A percentile compares a stretch with the other conserved stretches of the same genome.
Conservation (phyloP, 2,329 filamentous ascomycete species). For the Ophiostoma piceae region DNA sequence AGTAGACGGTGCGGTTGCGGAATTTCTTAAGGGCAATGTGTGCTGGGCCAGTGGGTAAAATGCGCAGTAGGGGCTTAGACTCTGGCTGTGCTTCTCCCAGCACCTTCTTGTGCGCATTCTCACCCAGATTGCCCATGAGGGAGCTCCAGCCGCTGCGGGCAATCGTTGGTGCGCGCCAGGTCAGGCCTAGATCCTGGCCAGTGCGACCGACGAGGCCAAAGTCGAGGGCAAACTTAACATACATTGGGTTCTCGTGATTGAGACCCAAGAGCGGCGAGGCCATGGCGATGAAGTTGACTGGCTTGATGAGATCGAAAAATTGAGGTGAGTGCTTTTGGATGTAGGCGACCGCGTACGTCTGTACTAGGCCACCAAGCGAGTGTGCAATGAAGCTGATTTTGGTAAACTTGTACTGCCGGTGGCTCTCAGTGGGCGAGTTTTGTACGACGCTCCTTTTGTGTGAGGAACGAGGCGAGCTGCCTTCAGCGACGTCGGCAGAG, state of each 20-base stretch:
- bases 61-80: conserved; percentile 81
- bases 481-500: background rate
- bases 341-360: conserved; percentile 92
- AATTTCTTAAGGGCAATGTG: conserved; percentile 84
- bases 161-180: conserved; percentile 85
- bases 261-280: conserved; percentile 84
- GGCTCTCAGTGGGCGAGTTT: conserved; percentile 31
- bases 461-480: conserved; percentile 28
- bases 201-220: conserved; percentile 95
- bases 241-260: conserved; percentile 95
- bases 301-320: conserved; percentile 81
- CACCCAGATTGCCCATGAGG: conserved; percentile 74
- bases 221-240: conserved; percentile 93
- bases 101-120: conserved; percentile 56
- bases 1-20: conserved; percentile 85
- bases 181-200: conserved; percentile 88
- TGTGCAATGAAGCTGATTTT: conserved; percentile 95
- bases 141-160: conserved; percentile 83
- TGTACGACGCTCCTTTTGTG: conserved; percentile 51
- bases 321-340: conserved; percentile 91
- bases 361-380: conserved; percentile 81
- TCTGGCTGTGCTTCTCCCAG: conserved; percentile 62
- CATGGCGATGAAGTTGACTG: conserved; percentile 84
- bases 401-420: conserved; percentile 71
- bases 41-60: conserved; percentile 85